These are phyloP conservation scores for Globisporangium heterothallicum DNA, from an alignment of 352 stramenopile genomes.

Conservation along the genomic window DNA sequence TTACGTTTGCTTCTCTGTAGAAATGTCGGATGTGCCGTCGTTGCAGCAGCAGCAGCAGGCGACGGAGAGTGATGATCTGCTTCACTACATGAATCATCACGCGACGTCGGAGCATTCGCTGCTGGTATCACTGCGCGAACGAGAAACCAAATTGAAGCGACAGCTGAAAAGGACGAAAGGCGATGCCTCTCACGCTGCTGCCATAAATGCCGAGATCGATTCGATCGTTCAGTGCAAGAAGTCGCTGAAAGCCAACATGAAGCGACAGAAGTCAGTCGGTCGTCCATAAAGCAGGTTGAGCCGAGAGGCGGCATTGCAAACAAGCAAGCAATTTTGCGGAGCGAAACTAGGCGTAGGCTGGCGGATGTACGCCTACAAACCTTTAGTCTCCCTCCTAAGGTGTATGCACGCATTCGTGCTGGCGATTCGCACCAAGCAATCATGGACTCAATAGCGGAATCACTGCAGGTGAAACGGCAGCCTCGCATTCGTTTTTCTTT, in stretches of 20 bases:
- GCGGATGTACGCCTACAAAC: too few species aligned
- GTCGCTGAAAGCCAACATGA: constrained; percentile 54
- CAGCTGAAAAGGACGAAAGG: constrained; percentile 22
- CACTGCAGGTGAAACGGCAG: constrained; percentile 5
- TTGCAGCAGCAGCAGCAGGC: neutral
- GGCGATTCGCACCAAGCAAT: too few species aligned
- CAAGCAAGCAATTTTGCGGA: too few species aligned
- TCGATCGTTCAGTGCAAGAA: constrained; percentile 51
- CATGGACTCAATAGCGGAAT: too few species aligned
- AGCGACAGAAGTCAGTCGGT: constrained; percentile 22
- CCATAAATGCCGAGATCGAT: constrained; percentile 47
- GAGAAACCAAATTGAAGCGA: constrained; percentile 46
- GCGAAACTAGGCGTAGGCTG: too few species aligned
- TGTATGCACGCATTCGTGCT: too few species aligned
- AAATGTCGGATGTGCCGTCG: constrained; percentile 43
- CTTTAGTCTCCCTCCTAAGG: too few species aligned
- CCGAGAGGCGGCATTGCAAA: too few species aligned
- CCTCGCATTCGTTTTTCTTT: constrained; percentile 4
- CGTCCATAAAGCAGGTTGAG: neutral
- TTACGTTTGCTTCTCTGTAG: constrained; percentile 9
- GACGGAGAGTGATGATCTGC: constrained; percentile 10
- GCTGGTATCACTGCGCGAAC: constrained; percentile 43
- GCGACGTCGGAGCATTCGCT: constrained; percentile 38
- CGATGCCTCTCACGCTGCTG: constrained; percentile 18
- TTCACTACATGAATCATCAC: constrained; percentile 14